A percentile compares a stretch with the other conserved stretches of the same genome.
Conservation (phyloP, 345 rosid species). For the Gynandropsis gynandra region DNA sequence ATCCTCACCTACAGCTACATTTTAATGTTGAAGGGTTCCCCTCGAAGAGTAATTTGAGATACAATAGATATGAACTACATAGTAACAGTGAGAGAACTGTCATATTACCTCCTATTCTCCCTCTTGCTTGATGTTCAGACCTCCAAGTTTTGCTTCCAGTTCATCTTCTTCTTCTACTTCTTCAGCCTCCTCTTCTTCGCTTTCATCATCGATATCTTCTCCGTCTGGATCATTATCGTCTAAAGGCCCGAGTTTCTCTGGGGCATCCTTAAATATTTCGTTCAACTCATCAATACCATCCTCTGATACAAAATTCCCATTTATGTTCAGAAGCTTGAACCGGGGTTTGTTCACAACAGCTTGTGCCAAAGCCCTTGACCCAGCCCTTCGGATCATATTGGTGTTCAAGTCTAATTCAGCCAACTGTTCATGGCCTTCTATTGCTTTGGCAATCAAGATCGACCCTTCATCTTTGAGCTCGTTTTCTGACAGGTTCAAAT, state of each 20-base stretch:
- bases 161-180: constrained; percentile 52
- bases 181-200: constrained; percentile 41
- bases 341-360: constrained; percentile 48
- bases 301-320: constrained; percentile 71
- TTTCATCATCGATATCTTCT: constrained; percentile 63
- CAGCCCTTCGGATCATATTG: constrained; percentile 55
- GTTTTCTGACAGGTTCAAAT: constrained; percentile 76
- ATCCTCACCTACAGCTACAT: constrained; percentile 19
- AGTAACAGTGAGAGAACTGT: constrained; percentile 7
- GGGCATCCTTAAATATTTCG: constrained; percentile 50
- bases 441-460: constrained; percentile 57
- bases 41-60: background rate
- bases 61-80: constrained; percentile 19
- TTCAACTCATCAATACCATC: constrained; percentile 79
- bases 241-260: constrained; percentile 49
- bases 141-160: constrained; percentile 67
- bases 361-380: constrained; percentile 60
- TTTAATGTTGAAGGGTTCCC: background rate
- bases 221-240: constrained; percentile 87
- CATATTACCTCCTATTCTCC: constrained; percentile 23
- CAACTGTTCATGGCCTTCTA: constrained; percentile 58
- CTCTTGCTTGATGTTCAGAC: constrained; percentile 50
- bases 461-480: constrained; percentile 87
- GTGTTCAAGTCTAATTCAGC: constrained; percentile 66
- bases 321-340: constrained; percentile 55